Evolutionary conservation across 1,284 basidiomycete genomes (phyloP).

Genomic region (Leccinum pachyderme): DNA sequence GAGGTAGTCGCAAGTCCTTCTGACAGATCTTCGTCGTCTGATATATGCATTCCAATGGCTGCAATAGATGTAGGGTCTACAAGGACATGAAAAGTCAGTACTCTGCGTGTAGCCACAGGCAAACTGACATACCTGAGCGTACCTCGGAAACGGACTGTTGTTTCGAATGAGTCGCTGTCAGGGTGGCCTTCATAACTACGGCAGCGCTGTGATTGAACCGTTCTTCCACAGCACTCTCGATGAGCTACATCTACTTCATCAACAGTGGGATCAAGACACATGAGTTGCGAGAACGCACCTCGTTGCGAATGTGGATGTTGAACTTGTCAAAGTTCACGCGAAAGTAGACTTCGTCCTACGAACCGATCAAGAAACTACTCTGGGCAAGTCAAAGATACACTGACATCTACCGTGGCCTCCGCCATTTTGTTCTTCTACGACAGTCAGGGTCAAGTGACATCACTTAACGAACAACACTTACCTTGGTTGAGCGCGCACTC

Average conservation of each 20-base stretch:
- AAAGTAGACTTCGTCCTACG: slow-evolving; percentile 72
- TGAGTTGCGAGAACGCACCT: slow-evolving; percentile 46
- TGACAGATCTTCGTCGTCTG: slow-evolving; percentile 57
- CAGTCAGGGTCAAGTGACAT: background rate
- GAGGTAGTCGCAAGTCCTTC: slow-evolving; percentile 55
- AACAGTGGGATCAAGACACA: slow-evolving; percentile 1
- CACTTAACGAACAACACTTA: slow-evolving; percentile 24
- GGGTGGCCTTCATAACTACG: slow-evolving; percentile 64
- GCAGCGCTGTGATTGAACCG: slow-evolving; percentile 77
- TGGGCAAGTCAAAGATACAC: slow-evolving; percentile 22
- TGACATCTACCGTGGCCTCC: slow-evolving; percentile 67
- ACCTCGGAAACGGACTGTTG: slow-evolving; percentile 61
- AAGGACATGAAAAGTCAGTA: slow-evolving; percentile 6
- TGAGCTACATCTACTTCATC: slow-evolving; percentile 50
- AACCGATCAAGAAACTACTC: slow-evolving; percentile 5
- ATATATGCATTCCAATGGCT: slow-evolving; percentile 57
- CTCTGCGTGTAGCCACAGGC: background rate
- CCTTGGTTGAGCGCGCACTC: slow-evolving; percentile 50
- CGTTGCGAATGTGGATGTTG: slow-evolving; percentile 85
- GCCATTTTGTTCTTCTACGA: slow-evolving; percentile 50
- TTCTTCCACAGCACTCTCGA: slow-evolving; percentile 72
- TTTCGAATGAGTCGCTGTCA: slow-evolving; percentile 67
- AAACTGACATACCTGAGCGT: slow-evolving; percentile 55
- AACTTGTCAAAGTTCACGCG: slow-evolving; percentile 89
- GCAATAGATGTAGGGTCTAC: slow-evolving; percentile 64